These are phyloP conservation scores for Letharia columbiana DNA, from an alignment of 495 filamentous ascomycete species.

Conservation along the genomic window DNA sequence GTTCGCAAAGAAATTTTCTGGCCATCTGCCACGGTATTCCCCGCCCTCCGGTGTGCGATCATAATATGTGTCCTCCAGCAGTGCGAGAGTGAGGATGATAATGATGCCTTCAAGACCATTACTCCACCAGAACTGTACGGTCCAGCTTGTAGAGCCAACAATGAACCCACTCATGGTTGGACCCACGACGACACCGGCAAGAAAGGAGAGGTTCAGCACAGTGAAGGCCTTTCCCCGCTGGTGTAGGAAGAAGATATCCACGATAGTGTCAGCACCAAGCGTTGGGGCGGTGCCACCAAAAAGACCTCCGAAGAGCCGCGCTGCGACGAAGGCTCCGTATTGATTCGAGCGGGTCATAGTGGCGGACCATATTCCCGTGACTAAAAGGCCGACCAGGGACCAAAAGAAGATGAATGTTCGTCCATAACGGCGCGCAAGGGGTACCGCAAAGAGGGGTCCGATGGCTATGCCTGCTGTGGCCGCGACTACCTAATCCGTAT, in stretches of 20 bases:
- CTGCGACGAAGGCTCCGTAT: constrained; percentile 4
- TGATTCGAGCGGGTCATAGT: constrained; percentile 1
- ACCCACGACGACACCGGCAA: background rate
- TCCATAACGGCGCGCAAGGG: background rate
- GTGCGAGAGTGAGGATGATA: background rate
- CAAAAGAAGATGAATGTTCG: constrained; percentile 11
- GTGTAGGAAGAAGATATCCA: background rate
- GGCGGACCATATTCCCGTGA: constrained; percentile 11
- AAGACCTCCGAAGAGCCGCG: constrained; percentile 7
- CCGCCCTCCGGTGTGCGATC: background rate
- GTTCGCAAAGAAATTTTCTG: background rate
- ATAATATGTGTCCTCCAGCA: background rate
- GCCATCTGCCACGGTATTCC: background rate
- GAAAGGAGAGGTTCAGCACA: background rate
- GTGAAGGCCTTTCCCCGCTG: background rate
- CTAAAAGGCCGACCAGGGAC: constrained; percentile 12
- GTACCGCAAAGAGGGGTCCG: background rate
- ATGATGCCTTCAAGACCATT: background rate
- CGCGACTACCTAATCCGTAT: background rate
- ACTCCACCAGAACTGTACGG: background rate
- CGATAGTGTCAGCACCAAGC: background rate
- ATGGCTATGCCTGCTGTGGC: background rate
- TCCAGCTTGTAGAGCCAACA: background rate
- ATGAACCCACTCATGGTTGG: background rate
- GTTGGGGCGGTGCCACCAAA: constrained; percentile 2